These are phyloP conservation scores for Aspergillus candidus DNA, from an alignment of 2,329 filamentous ascomycete species.

Conservation along the genomic window DNA sequence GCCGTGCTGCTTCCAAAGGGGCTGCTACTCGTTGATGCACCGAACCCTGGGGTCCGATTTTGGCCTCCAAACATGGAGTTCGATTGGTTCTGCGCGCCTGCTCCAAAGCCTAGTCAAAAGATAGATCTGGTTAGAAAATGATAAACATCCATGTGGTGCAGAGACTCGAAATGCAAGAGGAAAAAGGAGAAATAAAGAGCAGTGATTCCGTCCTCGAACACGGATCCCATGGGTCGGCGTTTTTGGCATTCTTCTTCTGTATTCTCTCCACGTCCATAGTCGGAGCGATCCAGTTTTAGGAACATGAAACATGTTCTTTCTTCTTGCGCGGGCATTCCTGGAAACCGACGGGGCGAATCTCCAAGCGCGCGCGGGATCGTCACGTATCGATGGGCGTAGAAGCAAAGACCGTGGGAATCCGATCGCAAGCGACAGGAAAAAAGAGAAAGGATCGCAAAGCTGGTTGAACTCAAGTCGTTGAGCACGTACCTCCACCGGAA, in stretches of 20 bases:
- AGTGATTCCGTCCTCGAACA: constrained; percentile 2
- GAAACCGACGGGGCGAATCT: not conserved
- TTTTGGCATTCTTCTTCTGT: too few relatives aligned
- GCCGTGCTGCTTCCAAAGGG: constrained; percentile 27
- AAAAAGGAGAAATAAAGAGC: constrained; percentile 3
- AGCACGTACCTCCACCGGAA: constrained; percentile 39
- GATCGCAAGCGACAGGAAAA: constrained; percentile 7
- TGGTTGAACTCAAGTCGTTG: constrained; percentile 16
- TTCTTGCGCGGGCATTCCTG: not conserved
- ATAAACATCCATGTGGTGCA: not conserved
- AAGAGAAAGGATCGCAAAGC: constrained; percentile 22
- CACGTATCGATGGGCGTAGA: not conserved
- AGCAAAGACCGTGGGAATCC: constrained; percentile 3
- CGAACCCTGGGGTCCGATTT: constrained; percentile 27
- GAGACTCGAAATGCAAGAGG: not conserved
- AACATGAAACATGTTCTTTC: too few relatives aligned
- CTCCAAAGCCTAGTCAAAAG: constrained; percentile 32
- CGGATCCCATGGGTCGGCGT: constrained; percentile 2
- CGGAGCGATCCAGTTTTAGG: too few relatives aligned
- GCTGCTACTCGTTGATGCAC: constrained; percentile 24
- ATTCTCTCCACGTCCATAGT: too few relatives aligned
- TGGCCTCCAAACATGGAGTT: constrained; percentile 33
- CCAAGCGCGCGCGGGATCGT: not conserved
- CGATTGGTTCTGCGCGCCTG: constrained; percentile 26
- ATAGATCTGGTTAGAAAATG: constrained; percentile 14